These are phyloP conservation scores for Myriangium duriaei DNA, from an alignment of 2,329 filamentous ascomycete species.

Conservation along the genomic window DNA sequence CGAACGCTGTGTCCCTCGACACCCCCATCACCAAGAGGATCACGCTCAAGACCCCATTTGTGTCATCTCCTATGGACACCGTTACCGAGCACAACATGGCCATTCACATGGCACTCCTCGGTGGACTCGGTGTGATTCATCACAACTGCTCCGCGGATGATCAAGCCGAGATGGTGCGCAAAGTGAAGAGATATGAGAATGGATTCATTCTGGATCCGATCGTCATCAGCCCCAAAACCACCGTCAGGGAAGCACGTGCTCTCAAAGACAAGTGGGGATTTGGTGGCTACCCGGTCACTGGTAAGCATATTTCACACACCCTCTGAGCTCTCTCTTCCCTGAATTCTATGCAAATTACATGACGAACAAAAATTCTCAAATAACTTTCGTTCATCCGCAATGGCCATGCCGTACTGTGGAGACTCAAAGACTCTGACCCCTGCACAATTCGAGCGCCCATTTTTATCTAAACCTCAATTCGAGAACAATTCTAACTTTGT, in stretches of 20 bases:
- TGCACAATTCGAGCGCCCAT: background rate
- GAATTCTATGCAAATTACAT: conserved; percentile 42
- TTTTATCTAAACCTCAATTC: background rate
- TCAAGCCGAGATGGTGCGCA: conserved; percentile 97
- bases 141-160: conserved; percentile 98
- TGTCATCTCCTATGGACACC: conserved; percentile 98
- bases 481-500: conserved; percentile 3
- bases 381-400: conserved; percentile 99
- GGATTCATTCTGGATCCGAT: conserved; percentile 96
- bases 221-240: conserved; percentile 76
- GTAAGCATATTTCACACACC: conserved; percentile 46
- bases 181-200: conserved; percentile 99
- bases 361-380: conserved; percentile 64
- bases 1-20: conserved; percentile 76
- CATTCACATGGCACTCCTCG: conserved; percentile 86
- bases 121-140: conserved; percentile 88
- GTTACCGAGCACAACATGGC: conserved; percentile 99
- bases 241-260: conserved; percentile 78
- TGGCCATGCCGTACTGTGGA: conserved; percentile 39
- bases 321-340: conserved; percentile 11
- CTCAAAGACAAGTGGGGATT: conserved; percentile 98
- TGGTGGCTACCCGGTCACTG: conserved; percentile 94
- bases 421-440: conserved; percentile 20
- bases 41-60: conserved; percentile 86
- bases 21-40: conserved; percentile 92